Evolutionary conservation across 31 red algal species (phyloP), one percentile per base, ranked within the genome.

Genomic region (Asparagopsis taxiformis): DNA sequence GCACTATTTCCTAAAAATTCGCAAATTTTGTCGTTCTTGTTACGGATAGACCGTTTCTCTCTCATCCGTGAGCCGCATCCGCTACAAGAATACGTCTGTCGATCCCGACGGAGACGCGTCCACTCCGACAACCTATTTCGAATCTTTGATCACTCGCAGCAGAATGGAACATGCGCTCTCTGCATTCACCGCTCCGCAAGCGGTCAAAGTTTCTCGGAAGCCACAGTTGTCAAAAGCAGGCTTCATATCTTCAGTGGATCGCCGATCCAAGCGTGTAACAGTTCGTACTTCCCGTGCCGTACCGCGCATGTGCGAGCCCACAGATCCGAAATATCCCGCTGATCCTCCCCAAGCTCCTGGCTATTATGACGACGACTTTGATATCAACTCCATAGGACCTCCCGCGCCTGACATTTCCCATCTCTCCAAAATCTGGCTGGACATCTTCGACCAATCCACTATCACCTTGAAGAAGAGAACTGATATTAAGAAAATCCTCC

Each of bases 401-500:
- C 41, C 41, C 13, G 41, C 41, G 41, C 41, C 41, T 46, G 41
- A 46, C 13, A 46, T 46, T 46, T 46, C 41, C 8, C 41, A 46
- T 46, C 41, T 46, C 41, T 46, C 41, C 8, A 6, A 46, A 6
- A 46, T 46, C 13, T 46, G 41, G 41, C 6, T 46, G 41, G 41
- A 46, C 13, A 13, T 46, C 41, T 46, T 46, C 41, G 41, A 46
- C 13, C 41, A 46, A 13, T 46, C 41, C 13, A 46, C 41, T 46
- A 46, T 46, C 41, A 46, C 41, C 21, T 41, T 95, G 3, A 59
- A 66, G 36, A 63, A 73, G 50, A 79, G 92, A 19, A 77, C 67
- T 21, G 92, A 95, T 65, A 86, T 98, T 17, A 85, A 90, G 53
- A 93, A 90, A 44, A 95, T 99, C 17, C 22, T 99, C 28, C 70